Evolutionary conservation across 192 early-diverging fungal genomes (phyloP).

Genomic region (Umbelopsis isabellina): DNA sequence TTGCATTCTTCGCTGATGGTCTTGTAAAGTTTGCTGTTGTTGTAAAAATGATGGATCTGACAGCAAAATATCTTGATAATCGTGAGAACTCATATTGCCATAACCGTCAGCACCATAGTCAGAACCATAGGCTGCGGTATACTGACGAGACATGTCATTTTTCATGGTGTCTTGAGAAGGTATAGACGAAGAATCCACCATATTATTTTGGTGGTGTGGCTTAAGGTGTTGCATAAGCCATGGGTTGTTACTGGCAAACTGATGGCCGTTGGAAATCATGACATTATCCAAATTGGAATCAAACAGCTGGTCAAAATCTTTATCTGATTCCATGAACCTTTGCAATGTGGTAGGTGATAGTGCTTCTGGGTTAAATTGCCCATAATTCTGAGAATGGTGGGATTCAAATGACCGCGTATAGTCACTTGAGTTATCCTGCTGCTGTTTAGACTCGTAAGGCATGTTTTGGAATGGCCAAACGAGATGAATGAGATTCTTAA

Average conservation of each 20-base stretch:
- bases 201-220: constrained; percentile 2
- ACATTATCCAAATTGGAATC: constrained; percentile 14
- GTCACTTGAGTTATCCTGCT: constrained; percentile 1
- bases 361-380: background rate
- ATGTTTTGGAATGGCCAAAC: background rate
- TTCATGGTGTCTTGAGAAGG: constrained; percentile 7
- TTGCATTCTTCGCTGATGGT: constrained; percentile 33
- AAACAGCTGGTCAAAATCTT: constrained; percentile 10
- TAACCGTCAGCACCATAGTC: background rate
- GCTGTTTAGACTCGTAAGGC: constrained; percentile 1
- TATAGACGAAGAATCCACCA: background rate
- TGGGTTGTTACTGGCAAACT: constrained; percentile 15
- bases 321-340: constrained; percentile 13
- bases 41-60: constrained; percentile 29
- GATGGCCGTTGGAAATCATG: background rate
- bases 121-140: background rate
- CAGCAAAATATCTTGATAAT: constrained; percentile 27
- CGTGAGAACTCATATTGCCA: background rate
- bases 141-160: background rate
- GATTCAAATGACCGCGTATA: constrained; percentile 13
- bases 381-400: constrained; percentile 14
- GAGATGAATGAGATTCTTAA: background rate
- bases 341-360: constrained; percentile 14
- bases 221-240: constrained; percentile 7
- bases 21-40: constrained; percentile 34